Percentiles rank a stretch among this genome's conserved stretches.
phyloP scores from a whole-genome alignment of 2,329 filamentous ascomycete genomes.

The Coniella vitis region DNA sequence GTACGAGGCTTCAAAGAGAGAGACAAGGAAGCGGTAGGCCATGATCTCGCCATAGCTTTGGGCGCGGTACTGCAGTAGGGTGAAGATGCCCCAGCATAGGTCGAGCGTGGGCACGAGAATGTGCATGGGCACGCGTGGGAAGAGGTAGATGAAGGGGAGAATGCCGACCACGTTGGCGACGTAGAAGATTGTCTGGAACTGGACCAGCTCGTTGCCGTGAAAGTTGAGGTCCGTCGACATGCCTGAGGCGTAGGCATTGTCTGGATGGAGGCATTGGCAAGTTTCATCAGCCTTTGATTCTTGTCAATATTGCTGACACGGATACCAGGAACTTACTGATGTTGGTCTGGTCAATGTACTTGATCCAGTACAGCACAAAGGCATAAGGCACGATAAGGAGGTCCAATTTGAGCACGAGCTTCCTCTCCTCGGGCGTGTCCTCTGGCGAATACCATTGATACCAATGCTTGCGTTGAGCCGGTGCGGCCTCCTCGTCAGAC shows the following conservation, averaged over 20 bases:
- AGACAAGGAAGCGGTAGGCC: slow-evolving; percentile 15
- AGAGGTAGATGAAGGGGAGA: slow-evolving; percentile 22
- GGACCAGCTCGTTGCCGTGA: slow-evolving; percentile 17
- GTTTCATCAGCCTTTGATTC: no score
- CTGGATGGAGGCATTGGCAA: background rate
- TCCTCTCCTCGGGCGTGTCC: slow-evolving; percentile 18
- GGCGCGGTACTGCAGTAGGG: slow-evolving; percentile 20
- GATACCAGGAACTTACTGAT: slow-evolving; percentile 12
- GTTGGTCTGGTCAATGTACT: slow-evolving; percentile 20
- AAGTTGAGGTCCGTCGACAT: slow-evolving; percentile 13
- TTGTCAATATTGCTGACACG: background rate
- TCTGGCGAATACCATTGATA: slow-evolving; percentile 19
- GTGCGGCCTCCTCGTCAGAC: background rate
- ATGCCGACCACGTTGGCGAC: slow-evolving; percentile 21
- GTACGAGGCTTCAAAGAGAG: slow-evolving; percentile 5
- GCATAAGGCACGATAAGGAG: slow-evolving; percentile 19
- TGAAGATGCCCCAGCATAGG: slow-evolving; percentile 22
- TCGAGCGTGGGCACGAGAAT: slow-evolving; percentile 22
- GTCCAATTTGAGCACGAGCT: slow-evolving; percentile 18
- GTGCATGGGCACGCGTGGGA: slow-evolving; percentile 23
- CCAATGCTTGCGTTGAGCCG: slow-evolving; percentile 9
- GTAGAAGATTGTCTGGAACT: slow-evolving; percentile 21
- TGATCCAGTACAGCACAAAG: slow-evolving; percentile 19
- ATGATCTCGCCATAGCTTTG: slow-evolving; percentile 16
- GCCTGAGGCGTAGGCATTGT: slow-evolving; percentile 16